These are phyloP conservation scores for Fusarium albosuccineum DNA, from an alignment of 2,329 filamentous ascomycete species.

Conservation along the genomic window DNA sequence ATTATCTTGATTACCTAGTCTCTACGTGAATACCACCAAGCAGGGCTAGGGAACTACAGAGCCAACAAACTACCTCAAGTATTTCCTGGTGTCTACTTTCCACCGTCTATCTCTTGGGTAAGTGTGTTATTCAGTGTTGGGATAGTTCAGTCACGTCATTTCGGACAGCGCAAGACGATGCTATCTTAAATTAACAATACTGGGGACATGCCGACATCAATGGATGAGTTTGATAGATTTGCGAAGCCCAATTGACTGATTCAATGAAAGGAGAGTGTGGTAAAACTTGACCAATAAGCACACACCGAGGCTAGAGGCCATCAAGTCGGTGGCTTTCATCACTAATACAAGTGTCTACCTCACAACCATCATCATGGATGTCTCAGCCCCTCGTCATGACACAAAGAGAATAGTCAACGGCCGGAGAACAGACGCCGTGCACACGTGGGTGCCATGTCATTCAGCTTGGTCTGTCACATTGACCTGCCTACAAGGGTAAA, in stretches of 20 bases:
- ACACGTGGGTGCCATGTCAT: conserved; percentile 17
- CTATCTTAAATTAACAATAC: too few relatives aligned
- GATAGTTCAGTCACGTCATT: too few relatives aligned
- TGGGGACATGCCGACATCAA: too few relatives aligned
- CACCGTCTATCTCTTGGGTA: too few relatives aligned
- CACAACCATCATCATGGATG: conserved; percentile 12
- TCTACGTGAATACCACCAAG: too few relatives aligned
- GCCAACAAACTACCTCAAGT: too few relatives aligned
- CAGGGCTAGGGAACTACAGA: too few relatives aligned
- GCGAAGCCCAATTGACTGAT: neutral
- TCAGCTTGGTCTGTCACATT: conserved; percentile 10
- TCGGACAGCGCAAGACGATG: too few relatives aligned
- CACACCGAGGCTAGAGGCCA: neutral
- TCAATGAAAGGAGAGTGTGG: neutral
- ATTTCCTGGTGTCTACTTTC: too few relatives aligned
- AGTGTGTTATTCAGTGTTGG: too few relatives aligned
- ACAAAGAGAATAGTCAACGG: neutral
- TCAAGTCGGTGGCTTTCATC: neutral
- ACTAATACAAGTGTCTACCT: neutral
- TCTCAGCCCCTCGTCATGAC: conserved; percentile 19
- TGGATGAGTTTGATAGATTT: too few relatives aligned
- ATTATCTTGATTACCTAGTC: too few relatives aligned
- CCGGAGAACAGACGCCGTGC: neutral
- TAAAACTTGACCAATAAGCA: neutral
- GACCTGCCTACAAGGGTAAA: conserved; percentile 17